A percentile compares a stretch with the other conserved stretches of the same genome.
Evolutionary conservation across 352 stramenopile species (phyloP).

Genomic region (Peronospora tabacina): DNA sequence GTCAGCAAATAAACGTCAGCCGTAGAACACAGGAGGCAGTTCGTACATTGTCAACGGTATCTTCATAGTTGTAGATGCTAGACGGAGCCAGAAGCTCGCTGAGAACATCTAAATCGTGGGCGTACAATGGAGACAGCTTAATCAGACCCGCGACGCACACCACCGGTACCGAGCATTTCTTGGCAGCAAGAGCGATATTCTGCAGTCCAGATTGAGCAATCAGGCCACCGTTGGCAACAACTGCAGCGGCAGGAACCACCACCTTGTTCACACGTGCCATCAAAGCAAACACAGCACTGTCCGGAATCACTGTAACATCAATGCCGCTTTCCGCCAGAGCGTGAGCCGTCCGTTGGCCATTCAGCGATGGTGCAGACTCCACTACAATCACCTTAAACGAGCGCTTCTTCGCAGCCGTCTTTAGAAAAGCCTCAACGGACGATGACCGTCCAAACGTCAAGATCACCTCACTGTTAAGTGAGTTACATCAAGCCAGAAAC

Average conservation of each 20-base stretch:
- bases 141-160: slow-evolving; percentile 96
- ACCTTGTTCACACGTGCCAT: slow-evolving; percentile 99
- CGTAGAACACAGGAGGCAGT: neutral
- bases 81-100: slow-evolving; percentile 86
- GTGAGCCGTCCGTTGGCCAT: slow-evolving; percentile 87
- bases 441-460: slow-evolving; percentile 91
- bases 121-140: slow-evolving; percentile 97
- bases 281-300: slow-evolving; percentile 95
- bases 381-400: slow-evolving; percentile 94
- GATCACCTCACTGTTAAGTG: slow-evolving; percentile 84
- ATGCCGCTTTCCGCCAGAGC: slow-evolving; percentile 86
- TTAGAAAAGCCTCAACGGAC: slow-evolving; percentile 89
- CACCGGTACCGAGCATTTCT: slow-evolving; percentile 94
- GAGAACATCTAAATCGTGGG: slow-evolving; percentile 96
- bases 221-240: slow-evolving; percentile 96
- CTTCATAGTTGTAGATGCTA: slow-evolving; percentile 86
- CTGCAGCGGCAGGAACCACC: slow-evolving; percentile 90
- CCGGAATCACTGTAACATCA: slow-evolving; percentile 93
- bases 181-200: slow-evolving; percentile 93
- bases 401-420: slow-evolving; percentile 86
- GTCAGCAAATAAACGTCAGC: slow-evolving; percentile 10
- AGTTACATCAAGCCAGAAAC: slow-evolving; percentile 2
- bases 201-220: slow-evolving; percentile 93
- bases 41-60: slow-evolving; percentile 82
- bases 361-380: slow-evolving; percentile 89